Evolutionary conservation across 176 grass and related monocot genomes (phyloP).

Genomic region (Aegilops sharonensis): DNA sequence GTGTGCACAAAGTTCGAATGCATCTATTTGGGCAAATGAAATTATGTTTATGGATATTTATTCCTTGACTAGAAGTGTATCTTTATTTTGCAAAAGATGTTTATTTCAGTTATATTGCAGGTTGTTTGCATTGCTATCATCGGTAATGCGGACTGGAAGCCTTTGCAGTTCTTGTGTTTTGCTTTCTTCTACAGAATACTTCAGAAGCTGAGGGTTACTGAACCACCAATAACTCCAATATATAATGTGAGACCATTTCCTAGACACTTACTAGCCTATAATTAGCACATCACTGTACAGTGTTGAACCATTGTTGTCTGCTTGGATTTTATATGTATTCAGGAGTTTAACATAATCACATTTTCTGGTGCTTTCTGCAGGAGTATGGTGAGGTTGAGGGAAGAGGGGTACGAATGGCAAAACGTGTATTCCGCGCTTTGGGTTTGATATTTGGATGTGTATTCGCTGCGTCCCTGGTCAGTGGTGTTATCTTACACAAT

Average conservation of each 20-base stretch:
- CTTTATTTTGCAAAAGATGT: constrained; percentile 19
- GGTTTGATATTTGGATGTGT: constrained; percentile 88
- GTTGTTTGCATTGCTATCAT: constrained; percentile 72
- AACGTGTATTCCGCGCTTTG: constrained; percentile 80
- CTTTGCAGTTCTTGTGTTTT: constrained; percentile 94
- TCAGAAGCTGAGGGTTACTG: constrained; percentile 82
- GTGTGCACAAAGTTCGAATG: neutral
- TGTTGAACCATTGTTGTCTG: neutral
- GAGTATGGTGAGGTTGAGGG: constrained; percentile 95
- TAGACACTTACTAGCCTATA: neutral
- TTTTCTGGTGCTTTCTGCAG: constrained; percentile 42
- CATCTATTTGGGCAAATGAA: neutral
- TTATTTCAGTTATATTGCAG: constrained; percentile 51
- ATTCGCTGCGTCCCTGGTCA: constrained; percentile 63
- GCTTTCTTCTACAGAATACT: constrained; percentile 96
- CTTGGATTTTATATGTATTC: constrained; percentile 7
- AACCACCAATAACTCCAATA: constrained; percentile 71
- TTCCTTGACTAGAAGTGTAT: neutral
- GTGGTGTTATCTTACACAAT: constrained; percentile 7
- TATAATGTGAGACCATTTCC: constrained; percentile 70
- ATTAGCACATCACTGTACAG: neutral
- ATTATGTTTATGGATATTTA: neutral
- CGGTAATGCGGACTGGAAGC: constrained; percentile 77
- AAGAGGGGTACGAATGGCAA: constrained; percentile 83
- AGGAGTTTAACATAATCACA: neutral